Percentiles rank a stretch among this genome's conserved stretches.
phyloP scores from a whole-genome alignment of 2,329 filamentous ascomycete genomes.

The Westerdykella aurantiaca region DNA sequence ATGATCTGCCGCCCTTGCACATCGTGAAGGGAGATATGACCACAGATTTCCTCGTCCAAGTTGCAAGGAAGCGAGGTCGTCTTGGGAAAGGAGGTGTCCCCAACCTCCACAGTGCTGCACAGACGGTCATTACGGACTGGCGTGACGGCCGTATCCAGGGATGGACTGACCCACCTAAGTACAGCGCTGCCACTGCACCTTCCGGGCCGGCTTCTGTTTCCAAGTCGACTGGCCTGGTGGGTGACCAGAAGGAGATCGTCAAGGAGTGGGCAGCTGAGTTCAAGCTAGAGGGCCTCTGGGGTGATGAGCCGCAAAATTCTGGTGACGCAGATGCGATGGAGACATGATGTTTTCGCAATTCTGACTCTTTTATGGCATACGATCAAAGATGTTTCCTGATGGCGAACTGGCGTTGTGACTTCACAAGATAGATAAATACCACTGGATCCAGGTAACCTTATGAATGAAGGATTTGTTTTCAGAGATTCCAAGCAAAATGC shows the following conservation, averaged over 20 bases:
- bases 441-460: too few relatives aligned
- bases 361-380: too few relatives aligned
- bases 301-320: constrained; percentile 49
- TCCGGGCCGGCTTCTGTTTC: constrained; percentile 34
- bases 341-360: constrained; percentile 4
- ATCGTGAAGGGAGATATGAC: constrained; percentile 64
- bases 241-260: constrained; percentile 78
- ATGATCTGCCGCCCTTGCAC: constrained; percentile 76
- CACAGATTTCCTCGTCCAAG: constrained; percentile 89
- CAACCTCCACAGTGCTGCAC: constrained; percentile 80
- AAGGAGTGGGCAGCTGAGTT: constrained; percentile 93
- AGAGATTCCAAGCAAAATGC: too few relatives aligned
- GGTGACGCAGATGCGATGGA: constrained; percentile 37
- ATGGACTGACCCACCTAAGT: constrained; percentile 72
- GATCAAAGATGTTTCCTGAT: too few relatives aligned
- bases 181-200: constrained; percentile 50
- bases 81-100: constrained; percentile 85
- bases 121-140: constrained; percentile 95
- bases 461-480: too few relatives aligned
- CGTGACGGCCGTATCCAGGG: constrained; percentile 90
- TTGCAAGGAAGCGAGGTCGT: constrained; percentile 85
- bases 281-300: constrained; percentile 89
- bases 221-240: constrained; percentile 23
- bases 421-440: too few relatives aligned
- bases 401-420: too few relatives aligned